These are phyloP conservation scores for Neonectria punicea DNA, from an alignment of 2,329 filamentous ascomycete species.

Conservation along the genomic window DNA sequence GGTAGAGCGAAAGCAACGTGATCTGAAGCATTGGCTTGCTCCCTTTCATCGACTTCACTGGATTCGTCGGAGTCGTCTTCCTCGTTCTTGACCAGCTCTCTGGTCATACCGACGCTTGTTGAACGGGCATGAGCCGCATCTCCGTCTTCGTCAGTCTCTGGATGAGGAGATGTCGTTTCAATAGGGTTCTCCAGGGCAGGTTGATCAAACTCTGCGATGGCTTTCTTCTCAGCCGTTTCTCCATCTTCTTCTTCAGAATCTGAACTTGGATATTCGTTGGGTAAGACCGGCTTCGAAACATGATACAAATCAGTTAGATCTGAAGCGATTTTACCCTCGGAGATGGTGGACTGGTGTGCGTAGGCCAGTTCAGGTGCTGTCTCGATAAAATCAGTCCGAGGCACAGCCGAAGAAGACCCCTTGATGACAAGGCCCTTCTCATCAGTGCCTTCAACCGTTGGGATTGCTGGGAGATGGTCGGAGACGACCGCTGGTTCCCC, in stretches of 20 bases:
- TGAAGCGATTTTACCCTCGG: background rate
- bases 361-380: background rate
- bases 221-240: background rate
- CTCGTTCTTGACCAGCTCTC: background rate
- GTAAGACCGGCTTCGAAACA: background rate
- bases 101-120: background rate
- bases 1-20: background rate
- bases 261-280: background rate
- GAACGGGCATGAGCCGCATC: background rate
- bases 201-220: background rate
- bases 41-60: slow-evolving; percentile 1
- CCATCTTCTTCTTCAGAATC: slow-evolving; percentile 3
- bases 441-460: background rate
- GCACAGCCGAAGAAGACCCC: background rate
- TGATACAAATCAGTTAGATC: background rate
- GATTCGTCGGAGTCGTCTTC: background rate
- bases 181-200: background rate
- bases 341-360: background rate
- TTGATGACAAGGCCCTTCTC: background rate
- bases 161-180: background rate
- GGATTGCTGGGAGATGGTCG: background rate
- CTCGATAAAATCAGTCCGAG: background rate
- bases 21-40: background rate
- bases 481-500: background rate
- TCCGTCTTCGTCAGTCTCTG: slow-evolving; percentile 1